phyloP scores from a whole-genome alignment of 805 yeast species.

The Wickerhamomyces ciferrii region DNA sequence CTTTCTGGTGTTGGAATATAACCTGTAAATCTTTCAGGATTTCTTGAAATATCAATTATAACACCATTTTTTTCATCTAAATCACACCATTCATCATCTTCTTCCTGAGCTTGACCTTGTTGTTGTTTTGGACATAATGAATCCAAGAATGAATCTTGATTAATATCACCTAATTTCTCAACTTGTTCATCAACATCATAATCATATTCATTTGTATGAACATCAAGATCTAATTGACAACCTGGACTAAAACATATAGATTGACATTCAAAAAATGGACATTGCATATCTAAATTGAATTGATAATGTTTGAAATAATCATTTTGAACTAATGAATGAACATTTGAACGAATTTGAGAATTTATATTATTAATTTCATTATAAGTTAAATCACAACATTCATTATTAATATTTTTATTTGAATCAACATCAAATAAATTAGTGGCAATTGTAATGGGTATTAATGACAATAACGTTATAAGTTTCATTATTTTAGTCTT shows the following conservation, averaged over 20 bases:
- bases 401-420: slow-evolving; percentile 11
- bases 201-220: slow-evolving; percentile 20
- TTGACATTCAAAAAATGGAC: slow-evolving; percentile 82
- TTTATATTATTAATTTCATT: slow-evolving; percentile 49
- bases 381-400: slow-evolving; percentile 35
- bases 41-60: slow-evolving; percentile 77
- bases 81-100: slow-evolving; percentile 64
- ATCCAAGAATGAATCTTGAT: slow-evolving; percentile 30
- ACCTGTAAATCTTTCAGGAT: slow-evolving; percentile 96
- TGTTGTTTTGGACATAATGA: slow-evolving; percentile 34
- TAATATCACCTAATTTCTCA: slow-evolving; percentile 37
- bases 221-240: slow-evolving; percentile 24
- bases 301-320: slow-evolving; percentile 73
- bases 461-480: not conserved
- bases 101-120: too few relatives aligned
- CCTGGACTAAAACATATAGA: slow-evolving; percentile 24
- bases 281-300: slow-evolving; percentile 76
- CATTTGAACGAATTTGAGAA: slow-evolving; percentile 43
- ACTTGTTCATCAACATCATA: slow-evolving; percentile 17
- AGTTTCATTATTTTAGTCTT: not conserved
- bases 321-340: slow-evolving; percentile 56
- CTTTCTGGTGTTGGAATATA: slow-evolving; percentile 90
- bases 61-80: slow-evolving; percentile 68
- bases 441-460: slow-evolving; percentile 2
- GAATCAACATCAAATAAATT: slow-evolving; percentile 14